phyloP scores from a whole-genome alignment of 176 grass and related monocot species.

The Oryza meyeriana region DNA sequence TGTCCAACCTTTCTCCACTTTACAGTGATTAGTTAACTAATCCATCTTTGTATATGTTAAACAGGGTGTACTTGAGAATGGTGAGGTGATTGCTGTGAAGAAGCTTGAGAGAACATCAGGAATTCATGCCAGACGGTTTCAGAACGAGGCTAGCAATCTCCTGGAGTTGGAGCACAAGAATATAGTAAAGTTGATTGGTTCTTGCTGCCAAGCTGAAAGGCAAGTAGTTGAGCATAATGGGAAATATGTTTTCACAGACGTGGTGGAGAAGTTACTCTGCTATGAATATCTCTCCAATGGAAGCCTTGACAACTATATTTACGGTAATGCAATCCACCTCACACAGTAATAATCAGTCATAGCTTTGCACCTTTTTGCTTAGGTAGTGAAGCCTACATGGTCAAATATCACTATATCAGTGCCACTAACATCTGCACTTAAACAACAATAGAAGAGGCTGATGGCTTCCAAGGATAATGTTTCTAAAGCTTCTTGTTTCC shows the following conservation, averaged over 20 bases:
- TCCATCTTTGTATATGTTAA: background rate
- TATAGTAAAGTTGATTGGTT: slow-evolving; percentile 33
- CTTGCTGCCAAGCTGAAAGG: slow-evolving; percentile 6
- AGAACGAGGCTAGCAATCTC: slow-evolving; percentile 12
- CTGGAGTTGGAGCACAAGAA: background rate
- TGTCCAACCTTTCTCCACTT: background rate
- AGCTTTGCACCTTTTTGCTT: no score
- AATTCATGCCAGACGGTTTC: slow-evolving; percentile 25
- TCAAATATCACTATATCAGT: background rate
- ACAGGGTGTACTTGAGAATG: slow-evolving; percentile 17
- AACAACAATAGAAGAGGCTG: no score
- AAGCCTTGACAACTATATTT: slow-evolving; percentile 25
- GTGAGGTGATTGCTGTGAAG: slow-evolving; percentile 25
- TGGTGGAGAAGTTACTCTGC: slow-evolving; percentile 13
- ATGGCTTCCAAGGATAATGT: background rate
- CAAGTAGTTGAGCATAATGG: background rate
- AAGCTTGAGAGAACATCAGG: background rate
- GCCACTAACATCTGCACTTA: background rate
- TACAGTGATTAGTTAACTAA: background rate
- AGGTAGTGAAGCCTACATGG: background rate
- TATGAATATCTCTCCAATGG: slow-evolving; percentile 27
- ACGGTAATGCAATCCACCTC: background rate
- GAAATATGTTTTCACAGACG: background rate
- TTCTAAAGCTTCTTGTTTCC: background rate
- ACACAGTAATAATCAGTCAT: background rate